Evolutionary conservation across 805 yeast genomes (phyloP).

Genomic region (Kazachstania africana): DNA sequence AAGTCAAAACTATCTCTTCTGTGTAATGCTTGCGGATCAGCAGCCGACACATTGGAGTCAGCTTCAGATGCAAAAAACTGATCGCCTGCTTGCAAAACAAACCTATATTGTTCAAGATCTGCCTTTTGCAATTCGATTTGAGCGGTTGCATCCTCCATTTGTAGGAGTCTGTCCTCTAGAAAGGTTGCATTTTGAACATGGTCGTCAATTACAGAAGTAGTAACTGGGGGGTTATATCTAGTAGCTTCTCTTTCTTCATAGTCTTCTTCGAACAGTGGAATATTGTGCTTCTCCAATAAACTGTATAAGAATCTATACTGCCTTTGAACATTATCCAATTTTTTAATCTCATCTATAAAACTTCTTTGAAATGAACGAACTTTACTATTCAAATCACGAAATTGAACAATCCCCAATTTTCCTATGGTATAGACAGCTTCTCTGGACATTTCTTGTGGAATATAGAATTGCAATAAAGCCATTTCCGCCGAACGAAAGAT

Average conservation of each 20-base stretch:
- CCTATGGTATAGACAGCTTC: constrained; percentile 83
- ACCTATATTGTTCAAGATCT: constrained; percentile 52
- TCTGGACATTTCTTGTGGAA: constrained; percentile 82
- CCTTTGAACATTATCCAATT: constrained; percentile 76
- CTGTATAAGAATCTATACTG: constrained; percentile 51
- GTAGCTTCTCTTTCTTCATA: constrained; percentile 7
- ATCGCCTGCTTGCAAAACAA: constrained; percentile 38
- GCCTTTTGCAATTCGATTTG: constrained; percentile 42
- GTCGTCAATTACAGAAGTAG: constrained; percentile 60
- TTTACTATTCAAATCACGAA: constrained; percentile 74
- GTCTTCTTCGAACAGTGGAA: constrained; percentile 24
- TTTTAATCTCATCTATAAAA: constrained; percentile 78
- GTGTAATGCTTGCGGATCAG: too few species aligned
- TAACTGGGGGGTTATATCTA: constrained; percentile 24
- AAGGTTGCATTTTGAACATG: constrained; percentile 48
- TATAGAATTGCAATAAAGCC: constrained; percentile 84
- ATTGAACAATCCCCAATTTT: constrained; percentile 74
- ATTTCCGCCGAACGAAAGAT: constrained; percentile 82
- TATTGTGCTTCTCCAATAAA: constrained; percentile 39
- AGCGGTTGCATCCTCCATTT: constrained; percentile 59
- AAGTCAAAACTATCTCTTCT: constrained; percentile 11
- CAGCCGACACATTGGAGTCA: constrained; percentile 3
- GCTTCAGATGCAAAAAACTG: constrained; percentile 31
- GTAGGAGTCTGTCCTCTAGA: constrained; percentile 63
- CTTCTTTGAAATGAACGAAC: constrained; percentile 81